Evolutionary conservation across 1,284 basidiomycete genomes (phyloP).

Genomic region (Ceraceosorus bombacis): DNA sequence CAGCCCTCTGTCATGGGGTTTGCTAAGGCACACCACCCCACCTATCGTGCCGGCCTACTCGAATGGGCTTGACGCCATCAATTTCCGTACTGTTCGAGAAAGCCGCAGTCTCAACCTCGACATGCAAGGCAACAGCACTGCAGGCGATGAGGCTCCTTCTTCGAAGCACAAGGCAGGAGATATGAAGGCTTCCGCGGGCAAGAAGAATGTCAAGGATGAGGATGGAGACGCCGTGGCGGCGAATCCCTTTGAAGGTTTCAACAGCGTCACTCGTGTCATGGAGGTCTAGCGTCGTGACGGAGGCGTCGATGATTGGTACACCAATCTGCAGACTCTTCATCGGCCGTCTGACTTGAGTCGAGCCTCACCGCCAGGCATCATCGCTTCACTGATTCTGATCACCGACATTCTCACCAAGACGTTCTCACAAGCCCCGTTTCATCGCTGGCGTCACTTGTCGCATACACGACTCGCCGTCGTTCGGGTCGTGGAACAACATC

Average conservation of each 20-base stretch:
- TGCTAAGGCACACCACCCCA: slow-evolving; percentile 82
- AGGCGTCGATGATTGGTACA: too few relatives aligned
- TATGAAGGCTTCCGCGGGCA: slow-evolving; percentile 36
- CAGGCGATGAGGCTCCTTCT: neutral
- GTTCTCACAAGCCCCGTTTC: too few relatives aligned
- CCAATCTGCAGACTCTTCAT: too few relatives aligned
- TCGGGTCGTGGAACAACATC: too few relatives aligned
- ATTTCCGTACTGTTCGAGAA: slow-evolving; percentile 84
- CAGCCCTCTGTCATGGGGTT: slow-evolving; percentile 86
- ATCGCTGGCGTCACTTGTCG: too few relatives aligned
- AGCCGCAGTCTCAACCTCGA: slow-evolving; percentile 82
- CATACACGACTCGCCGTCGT: too few relatives aligned
- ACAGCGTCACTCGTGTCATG: slow-evolving; percentile 20
- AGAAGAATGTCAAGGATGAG: slow-evolving; percentile 38
- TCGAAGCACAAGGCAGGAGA: slow-evolving; percentile 30
- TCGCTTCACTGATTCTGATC: too few relatives aligned
- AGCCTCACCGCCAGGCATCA: too few relatives aligned
- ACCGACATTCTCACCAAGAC: too few relatives aligned
- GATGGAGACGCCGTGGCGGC: slow-evolving; percentile 42
- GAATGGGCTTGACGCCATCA: slow-evolving; percentile 73
- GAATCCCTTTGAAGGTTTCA: slow-evolving; percentile 43
- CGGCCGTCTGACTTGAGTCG: too few relatives aligned
- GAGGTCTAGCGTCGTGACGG: neutral
- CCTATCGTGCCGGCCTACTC: slow-evolving; percentile 80
- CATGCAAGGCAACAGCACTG: slow-evolving; percentile 32